Percentiles rank a stretch among this genome's conserved stretches.
Evolutionary conservation across 2,329 filamentous ascomycete genomes (phyloP).

Genomic region (Sclerotinia sclerotiorum): DNA sequence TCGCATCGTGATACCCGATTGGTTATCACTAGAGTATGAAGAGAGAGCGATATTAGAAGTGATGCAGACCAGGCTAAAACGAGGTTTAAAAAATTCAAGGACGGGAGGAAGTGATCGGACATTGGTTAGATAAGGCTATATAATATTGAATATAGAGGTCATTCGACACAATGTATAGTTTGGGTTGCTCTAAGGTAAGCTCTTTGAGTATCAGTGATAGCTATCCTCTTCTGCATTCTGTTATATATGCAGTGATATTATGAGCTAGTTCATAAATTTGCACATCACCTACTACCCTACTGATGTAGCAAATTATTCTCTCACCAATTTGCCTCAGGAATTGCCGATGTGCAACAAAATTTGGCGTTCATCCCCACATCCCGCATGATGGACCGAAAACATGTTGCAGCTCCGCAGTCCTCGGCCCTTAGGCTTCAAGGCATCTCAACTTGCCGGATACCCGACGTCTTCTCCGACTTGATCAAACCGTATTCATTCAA

Average conservation of each 20-base stretch:
- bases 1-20: conserved; percentile 29
- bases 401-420: not conserved
- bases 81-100: conserved; percentile 6
- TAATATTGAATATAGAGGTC: conserved; percentile 1
- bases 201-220: not conserved
- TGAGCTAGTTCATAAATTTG: not conserved
- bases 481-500: not conserved
- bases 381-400: not conserved
- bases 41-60: conserved; percentile 32
- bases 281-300: not conserved
- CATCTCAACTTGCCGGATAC: not conserved
- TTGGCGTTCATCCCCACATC: conserved; percentile 14
- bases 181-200: not conserved
- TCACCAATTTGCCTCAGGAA: conserved; percentile 15
- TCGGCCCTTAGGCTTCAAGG: not conserved
- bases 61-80: conserved; percentile 27
- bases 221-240: not conserved
- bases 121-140: conserved; percentile 19
- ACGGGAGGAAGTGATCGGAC: conserved; percentile 16
- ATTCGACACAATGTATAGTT: not conserved
- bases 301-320: not conserved
- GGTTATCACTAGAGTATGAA: conserved; percentile 31
- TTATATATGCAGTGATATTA: not conserved
- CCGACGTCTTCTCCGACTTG: not conserved
- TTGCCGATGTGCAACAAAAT: conserved; percentile 22